Conservation (phyloP, 208 protist species). For the Trypanosoma vivax region DNA sequence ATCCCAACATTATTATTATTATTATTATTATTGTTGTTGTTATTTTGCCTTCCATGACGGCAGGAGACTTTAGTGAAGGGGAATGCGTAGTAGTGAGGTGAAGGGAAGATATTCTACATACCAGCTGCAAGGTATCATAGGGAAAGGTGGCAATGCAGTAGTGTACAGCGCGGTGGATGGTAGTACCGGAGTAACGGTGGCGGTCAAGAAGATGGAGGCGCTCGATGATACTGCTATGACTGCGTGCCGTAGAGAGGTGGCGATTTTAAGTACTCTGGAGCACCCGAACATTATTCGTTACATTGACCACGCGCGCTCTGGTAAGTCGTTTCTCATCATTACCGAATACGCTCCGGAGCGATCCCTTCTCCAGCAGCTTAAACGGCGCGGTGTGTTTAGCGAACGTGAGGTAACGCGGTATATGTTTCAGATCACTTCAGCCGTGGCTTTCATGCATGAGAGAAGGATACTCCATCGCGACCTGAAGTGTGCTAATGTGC, state of each 20-base stretch:
- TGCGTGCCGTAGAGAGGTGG: constrained; percentile 64
- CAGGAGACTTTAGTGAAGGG: background rate
- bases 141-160: constrained; percentile 61
- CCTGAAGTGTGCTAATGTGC: constrained; percentile 84
- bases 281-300: constrained; percentile 64
- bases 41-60: background rate
- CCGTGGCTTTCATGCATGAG: constrained; percentile 58
- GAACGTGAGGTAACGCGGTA: constrained; percentile 31
- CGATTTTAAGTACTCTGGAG: constrained; percentile 47
- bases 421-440: constrained; percentile 54
- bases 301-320: constrained; percentile 69
- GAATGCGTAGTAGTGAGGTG: too few relatives aligned
- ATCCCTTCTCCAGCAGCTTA: constrained; percentile 45
- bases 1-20: constrained; percentile 1
- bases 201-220: constrained; percentile 62
- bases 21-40: constrained; percentile 1
- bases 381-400: constrained; percentile 14
- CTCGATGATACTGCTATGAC: constrained; percentile 34
- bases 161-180: constrained; percentile 64
- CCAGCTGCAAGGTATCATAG: constrained; percentile 61
- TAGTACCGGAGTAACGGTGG: constrained; percentile 39
- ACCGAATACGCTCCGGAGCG: constrained; percentile 67
- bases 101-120: constrained; percentile 78
- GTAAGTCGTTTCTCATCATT: constrained; percentile 55
- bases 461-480: constrained; percentile 77